These are phyloP conservation scores for Phycomyces nitens DNA, from an alignment of 192 early-diverging fungal genomes.

Conservation along the genomic window DNA sequence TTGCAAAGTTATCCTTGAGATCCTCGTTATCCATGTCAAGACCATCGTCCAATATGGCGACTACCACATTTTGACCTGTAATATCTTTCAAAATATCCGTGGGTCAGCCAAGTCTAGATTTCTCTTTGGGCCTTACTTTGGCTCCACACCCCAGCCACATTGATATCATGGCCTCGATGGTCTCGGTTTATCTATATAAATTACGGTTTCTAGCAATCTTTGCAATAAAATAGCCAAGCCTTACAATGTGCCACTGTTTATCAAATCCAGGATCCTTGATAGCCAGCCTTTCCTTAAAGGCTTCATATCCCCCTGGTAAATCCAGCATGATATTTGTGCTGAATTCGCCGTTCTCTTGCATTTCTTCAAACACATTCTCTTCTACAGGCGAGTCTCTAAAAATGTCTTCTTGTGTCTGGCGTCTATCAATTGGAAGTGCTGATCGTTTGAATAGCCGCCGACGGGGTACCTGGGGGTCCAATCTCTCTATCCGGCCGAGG, in stretches of 20 bases:
- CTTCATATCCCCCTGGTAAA: conserved; percentile 17
- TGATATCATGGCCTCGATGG: conserved; percentile 77
- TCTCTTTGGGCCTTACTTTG: conserved; percentile 47
- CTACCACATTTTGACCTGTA: conserved; percentile 82
- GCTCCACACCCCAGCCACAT: conserved; percentile 90
- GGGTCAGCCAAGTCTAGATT: background rate
- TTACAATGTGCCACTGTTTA: conserved; percentile 82
- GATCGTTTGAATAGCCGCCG: conserved; percentile 13
- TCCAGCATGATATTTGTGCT: conserved; percentile 6
- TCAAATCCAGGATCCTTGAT: conserved; percentile 74
- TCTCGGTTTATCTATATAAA: conserved; percentile 46
- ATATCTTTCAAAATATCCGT: conserved; percentile 49
- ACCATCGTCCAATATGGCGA: conserved; percentile 95
- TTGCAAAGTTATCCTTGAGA: conserved; percentile 83
- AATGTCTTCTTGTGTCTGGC: background rate
- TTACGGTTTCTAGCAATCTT: too few relatives aligned
- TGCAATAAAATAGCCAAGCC: conserved; percentile 7
- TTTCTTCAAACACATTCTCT: conserved; percentile 25
- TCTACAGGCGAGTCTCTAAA: background rate
- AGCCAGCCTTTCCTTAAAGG: conserved; percentile 37
- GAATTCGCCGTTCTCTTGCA: conserved; percentile 7
- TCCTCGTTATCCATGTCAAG: conserved; percentile 85
- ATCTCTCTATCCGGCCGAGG: background rate
- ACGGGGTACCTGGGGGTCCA: conserved; percentile 20
- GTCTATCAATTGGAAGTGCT: conserved; percentile 2